Conservation (phyloP, 805 yeast species). For the Kodamaea hsintzibuensis region DNA sequence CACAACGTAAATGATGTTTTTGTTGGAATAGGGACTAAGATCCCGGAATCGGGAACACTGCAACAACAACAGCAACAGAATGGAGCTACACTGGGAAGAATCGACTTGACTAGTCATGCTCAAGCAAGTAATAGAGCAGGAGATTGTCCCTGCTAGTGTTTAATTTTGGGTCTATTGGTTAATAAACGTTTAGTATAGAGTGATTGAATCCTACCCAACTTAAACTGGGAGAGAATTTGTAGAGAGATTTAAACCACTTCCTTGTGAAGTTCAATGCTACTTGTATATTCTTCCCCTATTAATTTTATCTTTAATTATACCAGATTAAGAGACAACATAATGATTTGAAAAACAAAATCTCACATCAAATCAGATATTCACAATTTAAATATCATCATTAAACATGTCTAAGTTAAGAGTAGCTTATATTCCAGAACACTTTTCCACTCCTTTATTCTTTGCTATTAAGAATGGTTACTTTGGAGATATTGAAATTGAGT, state of each 20-base stretch:
- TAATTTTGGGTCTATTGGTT: not conserved
- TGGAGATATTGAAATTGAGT: slow-evolving; percentile 52
- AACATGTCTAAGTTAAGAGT: slow-evolving; percentile 42
- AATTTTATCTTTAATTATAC: not conserved
- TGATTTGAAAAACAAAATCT: too few species aligned
- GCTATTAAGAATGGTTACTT: slow-evolving; percentile 64
- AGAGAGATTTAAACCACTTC: too few species aligned
- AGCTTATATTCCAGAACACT: slow-evolving; percentile 91
- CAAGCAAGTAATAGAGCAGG: slow-evolving; percentile 11
- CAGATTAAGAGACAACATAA: not conserved
- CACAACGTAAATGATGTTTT: slow-evolving; percentile 89
- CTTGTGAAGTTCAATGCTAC: too few species aligned
- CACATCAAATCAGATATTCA: not conserved
- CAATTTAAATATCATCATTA: not conserved
- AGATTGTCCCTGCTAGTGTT: slow-evolving; percentile 22
- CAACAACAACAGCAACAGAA: slow-evolving; percentile 11
- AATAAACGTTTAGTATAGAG: slow-evolving; percentile 5
- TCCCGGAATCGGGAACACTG: slow-evolving; percentile 54
- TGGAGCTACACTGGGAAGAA: slow-evolving; percentile 26
- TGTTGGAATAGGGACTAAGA: slow-evolving; percentile 82
- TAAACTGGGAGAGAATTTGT: too few species aligned
- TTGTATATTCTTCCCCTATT: not conserved
- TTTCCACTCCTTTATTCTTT: slow-evolving; percentile 80
- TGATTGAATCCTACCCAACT: too few species aligned
- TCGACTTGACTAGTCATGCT: slow-evolving; percentile 31